phyloP scores from a whole-genome alignment of 2,329 filamentous ascomycete genomes.

The Arthrobotrys pseudoclavata region DNA sequence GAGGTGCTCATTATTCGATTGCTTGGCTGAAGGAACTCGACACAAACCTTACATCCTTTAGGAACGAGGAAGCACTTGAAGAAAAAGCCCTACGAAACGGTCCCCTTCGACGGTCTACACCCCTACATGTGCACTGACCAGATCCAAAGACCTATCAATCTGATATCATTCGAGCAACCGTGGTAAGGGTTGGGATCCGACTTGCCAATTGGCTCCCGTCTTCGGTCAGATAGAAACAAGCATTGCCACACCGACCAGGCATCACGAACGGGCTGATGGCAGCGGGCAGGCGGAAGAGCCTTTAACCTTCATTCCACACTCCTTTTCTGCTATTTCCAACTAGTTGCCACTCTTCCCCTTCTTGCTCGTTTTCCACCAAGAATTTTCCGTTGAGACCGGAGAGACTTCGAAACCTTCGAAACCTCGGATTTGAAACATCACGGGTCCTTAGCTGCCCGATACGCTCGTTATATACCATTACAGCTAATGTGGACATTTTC shows the following conservation, averaged over 20 bases:
- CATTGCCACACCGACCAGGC: slow-evolving; percentile 30
- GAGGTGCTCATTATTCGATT: slow-evolving; percentile 13
- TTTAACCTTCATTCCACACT: slow-evolving; percentile 28
- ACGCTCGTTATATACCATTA: slow-evolving; percentile 50
- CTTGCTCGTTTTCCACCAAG: slow-evolving; percentile 37
- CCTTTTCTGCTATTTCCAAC: slow-evolving; percentile 53
- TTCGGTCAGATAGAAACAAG: slow-evolving; percentile 20
- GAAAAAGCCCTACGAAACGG: slow-evolving; percentile 29
- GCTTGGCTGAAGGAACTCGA: slow-evolving; percentile 25
- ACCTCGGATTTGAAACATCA: slow-evolving; percentile 48
- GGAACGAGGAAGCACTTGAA: slow-evolving; percentile 29
- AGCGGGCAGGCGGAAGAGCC: slow-evolving; percentile 43
- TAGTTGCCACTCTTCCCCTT: slow-evolving; percentile 47
- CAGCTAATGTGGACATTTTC: slow-evolving; percentile 24
- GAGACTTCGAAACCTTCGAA: slow-evolving; percentile 45
- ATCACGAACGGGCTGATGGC: slow-evolving; percentile 50
- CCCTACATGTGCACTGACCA: slow-evolving; percentile 28
- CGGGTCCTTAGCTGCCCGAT: slow-evolving; percentile 50
- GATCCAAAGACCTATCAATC: slow-evolving; percentile 31
- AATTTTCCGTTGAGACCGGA: slow-evolving; percentile 32
- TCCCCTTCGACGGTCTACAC: slow-evolving; percentile 23
- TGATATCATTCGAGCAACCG: slow-evolving; percentile 35
- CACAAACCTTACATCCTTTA: slow-evolving; percentile 35
- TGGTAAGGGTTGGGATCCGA: slow-evolving; percentile 35
- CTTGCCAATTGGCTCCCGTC: slow-evolving; percentile 37